Base-by-base conservation (phyloP, 371 early-diverging fungal genomes). In the Nosema muscidifuracis region DNA sequence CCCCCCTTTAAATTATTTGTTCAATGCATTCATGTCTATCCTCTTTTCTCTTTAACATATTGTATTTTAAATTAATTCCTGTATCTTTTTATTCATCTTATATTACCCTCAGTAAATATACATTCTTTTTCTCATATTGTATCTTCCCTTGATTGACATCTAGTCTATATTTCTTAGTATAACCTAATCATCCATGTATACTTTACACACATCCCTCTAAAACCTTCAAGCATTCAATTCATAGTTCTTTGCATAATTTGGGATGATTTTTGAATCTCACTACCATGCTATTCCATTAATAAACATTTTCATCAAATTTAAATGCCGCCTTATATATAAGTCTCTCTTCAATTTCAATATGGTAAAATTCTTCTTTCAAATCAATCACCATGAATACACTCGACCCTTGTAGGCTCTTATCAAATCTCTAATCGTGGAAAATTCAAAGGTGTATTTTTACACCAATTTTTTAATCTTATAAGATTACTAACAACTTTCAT, bases 201-300 rank as follows among this genome's bases (percentile, higher is more conserved):
- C n/a, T n/a, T n/a, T n/a, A n/a, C n/a, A n/a, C n/a, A n/a, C n/a
- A n/a, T n/a, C n/a, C n/a, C n/a, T n/a, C n/a, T n/a, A n/a, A n/a
- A n/a, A n/a, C n/a, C n/a, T n/a, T n/a, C n/a, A n/a, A n/a, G n/a
- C n/a, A n/a, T n/a, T n/a, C n/a, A n/a, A n/a, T n/a, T n/a, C n/a
- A n/a, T n/a, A n/a, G 31, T 53, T 31, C 79, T 51, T 61, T 76
- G 72, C 7, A 78, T 65, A 13, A 75, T 74, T 15, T 56, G 53
- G 15, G 79, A 65, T 0, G 56, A 47, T 67, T 78, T 78, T 31
- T 71, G 65, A 47, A 66, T 22, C 79, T 73, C 43, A 67, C 50
- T 10, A 66, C 65, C 34, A 77, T 74, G 2, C 65, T 63, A 56
- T 50, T 50, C 42, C 64, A 76, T 76, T 76, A 75, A 22, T 75